Base-by-base conservation (phyloP, 768 basidiomycete species). In the Cystofilobasidium macerans region DNA sequence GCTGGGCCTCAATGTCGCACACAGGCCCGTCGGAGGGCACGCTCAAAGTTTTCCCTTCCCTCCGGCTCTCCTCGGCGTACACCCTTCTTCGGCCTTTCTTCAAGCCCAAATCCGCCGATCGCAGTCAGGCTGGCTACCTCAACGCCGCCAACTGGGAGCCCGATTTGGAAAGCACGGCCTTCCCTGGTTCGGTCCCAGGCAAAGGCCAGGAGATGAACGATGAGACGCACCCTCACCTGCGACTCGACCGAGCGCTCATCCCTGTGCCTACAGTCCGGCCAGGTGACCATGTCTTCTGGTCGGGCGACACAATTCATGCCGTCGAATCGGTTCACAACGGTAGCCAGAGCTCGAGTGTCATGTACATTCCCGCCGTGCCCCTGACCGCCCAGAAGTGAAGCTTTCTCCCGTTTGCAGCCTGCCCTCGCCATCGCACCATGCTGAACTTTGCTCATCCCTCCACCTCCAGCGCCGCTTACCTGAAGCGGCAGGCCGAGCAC, bases 51-150 rank as follows among this genome's bases (percentile, higher is more conserved):
- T 79, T 83, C 47, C 85, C 85, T 0, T 79, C 81, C 73, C 75
- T 86, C 54, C 75, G 75, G 0, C 78, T 84, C 24, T 75, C 83
- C 9, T 80, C 83, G 0, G 81, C 85, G 0, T 87, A 87, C 69
- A 75, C 82, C 64, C 77, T 86, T 24, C 78, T 86, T 0, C 81
- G 86, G 12, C 85, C 85, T 0, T 84, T 86, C 76, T 86, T 87
- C 80, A 54, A 78, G 77, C 58, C 43, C 26, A 63, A 63, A 26
- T n/a, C 51, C n/a, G 77, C 79, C n/a, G 80, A 85, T 62, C 85
- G 85, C 85, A 75, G 77, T 42, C 71, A 81, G 9, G 82, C 86
- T 72, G 69, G 82, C 3, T 54, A 16, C 3, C 51, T 54, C 51
- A 11, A 24, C 14, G 62, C 53, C 20, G 77, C 79, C 22, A 80